Conservation (phyloP, 257 asterid species). For the Primulina eburnea region DNA sequence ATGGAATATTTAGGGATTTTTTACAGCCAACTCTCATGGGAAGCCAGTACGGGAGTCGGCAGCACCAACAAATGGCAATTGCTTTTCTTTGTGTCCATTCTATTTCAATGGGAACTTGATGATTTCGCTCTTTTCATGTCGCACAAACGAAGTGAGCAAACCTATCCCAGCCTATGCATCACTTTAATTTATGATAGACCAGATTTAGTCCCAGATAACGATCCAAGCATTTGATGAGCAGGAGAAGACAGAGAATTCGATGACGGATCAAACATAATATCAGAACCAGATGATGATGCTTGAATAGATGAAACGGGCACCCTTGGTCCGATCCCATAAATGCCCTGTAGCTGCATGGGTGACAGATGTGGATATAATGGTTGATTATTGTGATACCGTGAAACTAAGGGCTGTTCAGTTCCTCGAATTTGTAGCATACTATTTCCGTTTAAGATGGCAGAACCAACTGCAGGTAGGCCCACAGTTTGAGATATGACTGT, state of each 20-base stretch:
- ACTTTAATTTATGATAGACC: constrained; percentile 34
- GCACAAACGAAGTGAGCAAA: constrained; percentile 1
- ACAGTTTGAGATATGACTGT: constrained; percentile 39
- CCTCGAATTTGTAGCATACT: constrained; percentile 42
- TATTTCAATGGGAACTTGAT: too few species aligned
- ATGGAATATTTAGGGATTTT: too few species aligned
- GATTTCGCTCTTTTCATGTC: neutral
- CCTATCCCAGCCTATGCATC: neutral
- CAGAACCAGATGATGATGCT: constrained; percentile 43
- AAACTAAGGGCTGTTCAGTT: constrained; percentile 37
- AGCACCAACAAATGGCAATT: too few species aligned
- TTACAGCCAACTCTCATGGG: too few species aligned
- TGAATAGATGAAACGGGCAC: constrained; percentile 51
- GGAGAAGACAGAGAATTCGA: constrained; percentile 38
- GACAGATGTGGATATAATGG: constrained; percentile 44
- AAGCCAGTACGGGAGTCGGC: too few species aligned
- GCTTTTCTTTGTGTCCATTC: too few species aligned
- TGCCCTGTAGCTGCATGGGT: constrained; percentile 44
- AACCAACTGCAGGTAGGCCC: constrained; percentile 42
- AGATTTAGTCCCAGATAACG: constrained; percentile 47
- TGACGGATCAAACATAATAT: constrained; percentile 31
- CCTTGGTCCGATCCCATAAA: constrained; percentile 50
- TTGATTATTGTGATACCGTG: constrained; percentile 49
- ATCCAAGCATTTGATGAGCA: constrained; percentile 44
- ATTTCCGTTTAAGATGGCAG: constrained; percentile 37